Percentiles rank a stretch among this genome's conserved stretches.
Evolutionary conservation across 2,329 filamentous ascomycete species (phyloP).

Genomic region (Didymella glomerata): DNA sequence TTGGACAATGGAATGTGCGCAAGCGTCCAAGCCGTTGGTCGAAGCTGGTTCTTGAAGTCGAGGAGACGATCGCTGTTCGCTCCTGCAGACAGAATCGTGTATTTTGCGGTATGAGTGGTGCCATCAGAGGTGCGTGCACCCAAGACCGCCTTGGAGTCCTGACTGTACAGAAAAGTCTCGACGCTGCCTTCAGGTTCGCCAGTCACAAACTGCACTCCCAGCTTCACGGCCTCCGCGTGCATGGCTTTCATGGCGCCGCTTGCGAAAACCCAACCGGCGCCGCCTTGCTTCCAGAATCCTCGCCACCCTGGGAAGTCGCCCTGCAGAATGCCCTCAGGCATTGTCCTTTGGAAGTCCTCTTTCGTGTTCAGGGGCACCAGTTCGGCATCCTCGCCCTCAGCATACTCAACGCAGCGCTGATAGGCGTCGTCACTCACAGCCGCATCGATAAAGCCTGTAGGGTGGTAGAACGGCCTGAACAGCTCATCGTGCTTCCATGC

Average conservation of each 20-base stretch:
- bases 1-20: slow-evolving; percentile 60
- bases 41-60: slow-evolving; percentile 61
- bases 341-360: slow-evolving; percentile 59
- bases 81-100: slow-evolving; percentile 60
- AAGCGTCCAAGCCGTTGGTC: slow-evolving; percentile 64
- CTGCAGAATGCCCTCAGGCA: slow-evolving; percentile 62
- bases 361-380: slow-evolving; percentile 51
- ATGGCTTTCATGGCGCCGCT: slow-evolving; percentile 59
- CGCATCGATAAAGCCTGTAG: slow-evolving; percentile 59
- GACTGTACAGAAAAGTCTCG: slow-evolving; percentile 46
- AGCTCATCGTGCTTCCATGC: slow-evolving; percentile 56
- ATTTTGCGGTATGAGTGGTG: slow-evolving; percentile 52
- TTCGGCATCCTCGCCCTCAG: slow-evolving; percentile 43
- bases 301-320: slow-evolving; percentile 61
- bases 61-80: slow-evolving; percentile 59
- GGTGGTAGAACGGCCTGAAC: slow-evolving; percentile 56
- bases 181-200: slow-evolving; percentile 53
- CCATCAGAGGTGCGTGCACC: slow-evolving; percentile 58
- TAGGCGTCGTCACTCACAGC: slow-evolving; percentile 54
- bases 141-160: slow-evolving; percentile 45
- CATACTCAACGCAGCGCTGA: slow-evolving; percentile 49
- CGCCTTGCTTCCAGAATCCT: slow-evolving; percentile 56
- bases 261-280: slow-evolving; percentile 65
- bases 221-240: slow-evolving; percentile 54
- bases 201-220: slow-evolving; percentile 60